Evolutionary conservation across 108 stramenopile species (phyloP).

Genomic region (Schizochytrium sp.): DNA sequence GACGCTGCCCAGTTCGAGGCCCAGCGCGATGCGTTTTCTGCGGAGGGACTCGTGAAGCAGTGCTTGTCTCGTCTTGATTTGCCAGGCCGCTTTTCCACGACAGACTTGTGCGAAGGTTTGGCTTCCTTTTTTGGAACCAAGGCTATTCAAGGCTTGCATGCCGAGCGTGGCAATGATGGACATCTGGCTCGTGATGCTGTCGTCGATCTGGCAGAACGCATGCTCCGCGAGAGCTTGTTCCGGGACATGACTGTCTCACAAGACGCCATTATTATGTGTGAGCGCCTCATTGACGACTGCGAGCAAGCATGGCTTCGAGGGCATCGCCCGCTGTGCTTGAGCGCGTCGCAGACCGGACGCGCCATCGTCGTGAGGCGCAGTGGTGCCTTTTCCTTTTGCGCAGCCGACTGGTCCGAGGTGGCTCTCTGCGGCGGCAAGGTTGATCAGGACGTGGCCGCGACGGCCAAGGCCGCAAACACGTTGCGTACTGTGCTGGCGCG

Average conservation of each 20-base stretch:
- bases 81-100: neutral
- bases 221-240: neutral
- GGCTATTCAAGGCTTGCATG: neutral
- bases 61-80: neutral
- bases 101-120: neutral
- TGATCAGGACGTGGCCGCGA: neutral
- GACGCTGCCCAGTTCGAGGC: neutral
- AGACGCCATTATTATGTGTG: neutral
- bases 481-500: neutral
- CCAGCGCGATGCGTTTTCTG: neutral
- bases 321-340: neutral
- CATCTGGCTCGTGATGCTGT: neutral
- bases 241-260: neutral
- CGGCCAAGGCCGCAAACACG: neutral
- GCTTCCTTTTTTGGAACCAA: neutral
- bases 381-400: neutral
- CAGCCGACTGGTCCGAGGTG: neutral
- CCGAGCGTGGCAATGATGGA: neutral
- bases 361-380: neutral
- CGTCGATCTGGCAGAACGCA: neutral
- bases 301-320: neutral
- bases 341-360: neutral
- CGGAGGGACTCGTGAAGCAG: neutral
- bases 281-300: conserved; percentile 10
- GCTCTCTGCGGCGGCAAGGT: neutral